Base-by-base conservation (phyloP, 257 asterid species). In the Marsdenia floribunda region DNA sequence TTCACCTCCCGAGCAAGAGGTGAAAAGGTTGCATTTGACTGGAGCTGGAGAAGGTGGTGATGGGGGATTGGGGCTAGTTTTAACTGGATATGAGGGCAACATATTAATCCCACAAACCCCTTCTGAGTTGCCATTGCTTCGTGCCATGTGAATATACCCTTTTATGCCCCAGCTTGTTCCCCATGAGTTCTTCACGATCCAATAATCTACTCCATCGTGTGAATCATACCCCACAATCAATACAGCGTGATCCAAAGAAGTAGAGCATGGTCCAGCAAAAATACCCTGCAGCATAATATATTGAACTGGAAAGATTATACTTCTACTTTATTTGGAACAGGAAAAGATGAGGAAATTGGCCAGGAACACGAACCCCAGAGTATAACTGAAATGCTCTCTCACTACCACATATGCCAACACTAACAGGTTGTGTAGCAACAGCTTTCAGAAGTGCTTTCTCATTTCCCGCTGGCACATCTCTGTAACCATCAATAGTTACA, bases 171-270 rank as follows among this genome's bases (percentile, higher is more conserved):
- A 90, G n/a, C 49, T 74, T 49, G 79, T 83, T 57, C 99, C 99
- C 99, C 99, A 95, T 14, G 99, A 90, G 70, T 95, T 95, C 77
- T 95, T 95, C 29, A 95, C 64, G 15, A 95, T 92, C 99, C 99
- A 95, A 14, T 87, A 92, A 77, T 95, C 98, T 57, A 80, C 78
- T 19, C 99, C 98, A 47, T 86, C 76, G 82, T 84, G 72, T 6
- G 99, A 88, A 76, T 84, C 96, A 68, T 95, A 92, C 0, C 99
- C 99, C 35, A 92, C 96, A 1, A 95, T 92, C 72, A 95, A 57
- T 9, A 95, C 99, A 2, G 98, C 99, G 18, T 95, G 99, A 75
- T 95, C 98, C 79, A 95, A 52, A 26, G 83, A 52, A 47, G 93
- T 90, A 24, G 98, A 85, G 78, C 99, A 95, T 9, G 99, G 98